A percentile compares a stretch with the other conserved stretches of the same genome.
Conservation (phyloP, 345 rosid species). For the Toxicodendron radicans region DNA sequence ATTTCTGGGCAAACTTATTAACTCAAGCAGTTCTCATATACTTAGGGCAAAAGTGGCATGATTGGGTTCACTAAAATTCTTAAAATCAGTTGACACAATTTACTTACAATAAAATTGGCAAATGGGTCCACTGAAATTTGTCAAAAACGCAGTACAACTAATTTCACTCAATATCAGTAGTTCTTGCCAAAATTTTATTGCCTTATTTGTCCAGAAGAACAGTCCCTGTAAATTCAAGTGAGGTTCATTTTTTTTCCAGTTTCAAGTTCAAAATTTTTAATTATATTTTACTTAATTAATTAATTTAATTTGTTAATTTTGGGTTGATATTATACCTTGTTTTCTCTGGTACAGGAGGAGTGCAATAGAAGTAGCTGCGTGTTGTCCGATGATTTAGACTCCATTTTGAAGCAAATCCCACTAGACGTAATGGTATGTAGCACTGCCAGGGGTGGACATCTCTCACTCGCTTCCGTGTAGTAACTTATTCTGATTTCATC, state of each 20-base stretch:
- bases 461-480: conserved; percentile 82
- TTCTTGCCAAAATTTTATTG: conserved; percentile 17
- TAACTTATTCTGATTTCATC: conserved; percentile 66
- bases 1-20: background rate
- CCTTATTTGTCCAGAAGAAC: conserved; percentile 29
- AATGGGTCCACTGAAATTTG: conserved; percentile 15
- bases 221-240: conserved; percentile 27
- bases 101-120: conserved; percentile 7
- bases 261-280: background rate
- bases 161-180: conserved; percentile 13
- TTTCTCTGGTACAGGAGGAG: conserved; percentile 75
- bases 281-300: background rate
- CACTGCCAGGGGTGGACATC: conserved; percentile 94
- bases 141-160: conserved; percentile 6
- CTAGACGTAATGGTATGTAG: conserved; percentile 68
- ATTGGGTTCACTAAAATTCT: background rate
- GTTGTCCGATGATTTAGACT: conserved; percentile 57
- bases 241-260: conserved; percentile 8
- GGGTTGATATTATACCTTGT: conserved; percentile 69
- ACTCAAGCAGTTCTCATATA: conserved; percentile 17
- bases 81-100: background rate
- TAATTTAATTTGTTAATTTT: background rate
- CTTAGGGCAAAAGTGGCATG: conserved; percentile 17
- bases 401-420: conserved; percentile 96
- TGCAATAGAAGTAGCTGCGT: conserved; percentile 70